Conservation (phyloP, 2,329 filamentous ascomycete genomes). For the Lachnellula arida region DNA sequence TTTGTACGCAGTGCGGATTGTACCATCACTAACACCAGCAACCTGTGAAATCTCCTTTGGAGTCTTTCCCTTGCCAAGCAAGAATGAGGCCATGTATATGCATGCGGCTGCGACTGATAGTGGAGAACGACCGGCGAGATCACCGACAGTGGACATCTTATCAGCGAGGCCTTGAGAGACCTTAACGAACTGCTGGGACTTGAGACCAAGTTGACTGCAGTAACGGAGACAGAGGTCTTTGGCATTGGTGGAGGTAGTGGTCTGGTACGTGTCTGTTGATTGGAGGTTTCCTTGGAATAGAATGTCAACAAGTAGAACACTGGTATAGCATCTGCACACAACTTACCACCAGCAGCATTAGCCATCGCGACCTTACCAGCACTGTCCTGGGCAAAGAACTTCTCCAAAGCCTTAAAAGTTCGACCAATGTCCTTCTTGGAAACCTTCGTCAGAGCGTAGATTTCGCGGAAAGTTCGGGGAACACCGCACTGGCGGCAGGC, state of each 20-base stretch:
- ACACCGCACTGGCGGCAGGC: conserved; percentile 87
- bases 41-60: conserved; percentile 84
- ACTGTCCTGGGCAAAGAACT: conserved; percentile 74
- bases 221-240: conserved; percentile 84
- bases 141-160: conserved; percentile 70
- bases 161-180: conserved; percentile 75
- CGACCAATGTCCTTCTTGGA: conserved; percentile 96
- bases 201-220: conserved; percentile 76
- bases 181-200: conserved; percentile 68
- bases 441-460: conserved; percentile 88
- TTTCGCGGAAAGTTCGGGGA: conserved; percentile 88
- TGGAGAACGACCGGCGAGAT: conserved; percentile 83
- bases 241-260: conserved; percentile 72
- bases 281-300: conserved; percentile 23
- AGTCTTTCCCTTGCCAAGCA: conserved; percentile 72
- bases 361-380: conserved; percentile 48
- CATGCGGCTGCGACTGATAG: conserved; percentile 91
- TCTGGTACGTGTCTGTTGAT: conserved; percentile 58
- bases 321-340: conserved; percentile 19
- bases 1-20: conserved; percentile 93
- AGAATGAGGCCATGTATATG: conserved; percentile 91
- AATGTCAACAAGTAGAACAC: conserved; percentile 29
- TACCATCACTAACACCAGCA: conserved; percentile 91
- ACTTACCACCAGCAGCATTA: conserved; percentile 52
- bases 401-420: conserved; percentile 89